Percentiles rank a stretch among this genome's conserved stretches.
Conservation (phyloP, 768 basidiomycete species). For the Tylopilus intermedius region DNA sequence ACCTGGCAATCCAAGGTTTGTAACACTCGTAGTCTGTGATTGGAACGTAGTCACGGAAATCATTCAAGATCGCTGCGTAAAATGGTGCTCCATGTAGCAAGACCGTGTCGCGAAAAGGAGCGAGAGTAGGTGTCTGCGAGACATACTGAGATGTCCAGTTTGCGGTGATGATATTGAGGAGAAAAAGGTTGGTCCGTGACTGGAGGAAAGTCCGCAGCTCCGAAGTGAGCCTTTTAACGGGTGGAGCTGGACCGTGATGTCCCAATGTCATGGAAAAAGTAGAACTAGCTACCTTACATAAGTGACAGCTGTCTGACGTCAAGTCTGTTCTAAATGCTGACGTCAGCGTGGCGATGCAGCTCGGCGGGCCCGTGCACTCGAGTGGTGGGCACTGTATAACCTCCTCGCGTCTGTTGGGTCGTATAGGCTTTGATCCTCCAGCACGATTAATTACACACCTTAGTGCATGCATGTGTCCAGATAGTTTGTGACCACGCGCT, state of each 20-base stretch:
- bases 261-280: no score
- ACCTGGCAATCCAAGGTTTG: constrained; percentile 8
- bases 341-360: no score
- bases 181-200: background rate
- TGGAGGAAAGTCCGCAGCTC: constrained; percentile 1
- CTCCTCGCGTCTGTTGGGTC: no score
- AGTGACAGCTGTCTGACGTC: background rate
- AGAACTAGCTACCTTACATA: background rate
- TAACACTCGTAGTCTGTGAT: constrained; percentile 10
- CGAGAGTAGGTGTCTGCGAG: background rate
- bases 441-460: no score
- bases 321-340: no score
- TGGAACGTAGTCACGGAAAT: constrained; percentile 12
- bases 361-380: no score
- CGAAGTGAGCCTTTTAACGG: constrained; percentile 1
- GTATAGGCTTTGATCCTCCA: no score
- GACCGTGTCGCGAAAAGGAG: constrained; percentile 3
- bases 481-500: no score
- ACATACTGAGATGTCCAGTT: background rate
- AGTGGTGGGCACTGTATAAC: no score
- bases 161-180: background rate
- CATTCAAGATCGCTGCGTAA: background rate
- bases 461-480: no score
- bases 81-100: background rate
- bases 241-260: background rate